Conservation (phyloP, 352 stramenopile genomes). For the Globisporangium paddicum region DNA sequence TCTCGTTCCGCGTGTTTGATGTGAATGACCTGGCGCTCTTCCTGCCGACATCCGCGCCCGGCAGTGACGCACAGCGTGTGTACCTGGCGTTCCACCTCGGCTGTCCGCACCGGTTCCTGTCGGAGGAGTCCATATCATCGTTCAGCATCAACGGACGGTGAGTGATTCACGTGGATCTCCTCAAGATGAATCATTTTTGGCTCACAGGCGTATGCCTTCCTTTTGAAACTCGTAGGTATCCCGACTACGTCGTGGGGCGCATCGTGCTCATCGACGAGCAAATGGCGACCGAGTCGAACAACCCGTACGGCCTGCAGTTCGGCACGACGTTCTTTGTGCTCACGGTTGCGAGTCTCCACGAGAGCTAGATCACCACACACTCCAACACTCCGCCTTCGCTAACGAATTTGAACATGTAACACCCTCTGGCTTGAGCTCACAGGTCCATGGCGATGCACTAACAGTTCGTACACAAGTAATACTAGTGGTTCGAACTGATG, state of each 20-base stretch:
- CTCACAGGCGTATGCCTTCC: neutral
- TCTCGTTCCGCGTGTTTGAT: slow-evolving; percentile 81
- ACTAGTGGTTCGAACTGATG: no score
- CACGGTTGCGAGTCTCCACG: slow-evolving; percentile 79
- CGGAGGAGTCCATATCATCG: slow-evolving; percentile 85
- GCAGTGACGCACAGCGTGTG: slow-evolving; percentile 67
- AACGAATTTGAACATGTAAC: neutral
- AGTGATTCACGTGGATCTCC: slow-evolving; percentile 2
- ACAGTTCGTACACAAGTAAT: no score
- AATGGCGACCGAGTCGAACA: slow-evolving; percentile 70
- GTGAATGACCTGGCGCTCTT: slow-evolving; percentile 84
- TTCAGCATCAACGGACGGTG: slow-evolving; percentile 82
- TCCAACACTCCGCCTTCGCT: no score
- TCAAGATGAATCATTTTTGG: neutral
- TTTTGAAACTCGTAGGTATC: slow-evolving; percentile 51
- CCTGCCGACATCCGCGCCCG: slow-evolving; percentile 74
- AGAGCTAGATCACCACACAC: slow-evolving; percentile 41
- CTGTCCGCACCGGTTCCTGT: slow-evolving; percentile 83
- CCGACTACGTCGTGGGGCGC: slow-evolving; percentile 82
- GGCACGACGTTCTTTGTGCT: slow-evolving; percentile 85
- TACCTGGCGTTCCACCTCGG: slow-evolving; percentile 86
- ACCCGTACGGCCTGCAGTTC: slow-evolving; percentile 72
- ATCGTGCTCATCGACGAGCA: slow-evolving; percentile 88
- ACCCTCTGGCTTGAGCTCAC: no score
- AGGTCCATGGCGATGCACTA: no score